These are phyloP conservation scores for Beta lomatogona DNA, from an alignment of 179 eudicot species.

Conservation along the genomic window DNA sequence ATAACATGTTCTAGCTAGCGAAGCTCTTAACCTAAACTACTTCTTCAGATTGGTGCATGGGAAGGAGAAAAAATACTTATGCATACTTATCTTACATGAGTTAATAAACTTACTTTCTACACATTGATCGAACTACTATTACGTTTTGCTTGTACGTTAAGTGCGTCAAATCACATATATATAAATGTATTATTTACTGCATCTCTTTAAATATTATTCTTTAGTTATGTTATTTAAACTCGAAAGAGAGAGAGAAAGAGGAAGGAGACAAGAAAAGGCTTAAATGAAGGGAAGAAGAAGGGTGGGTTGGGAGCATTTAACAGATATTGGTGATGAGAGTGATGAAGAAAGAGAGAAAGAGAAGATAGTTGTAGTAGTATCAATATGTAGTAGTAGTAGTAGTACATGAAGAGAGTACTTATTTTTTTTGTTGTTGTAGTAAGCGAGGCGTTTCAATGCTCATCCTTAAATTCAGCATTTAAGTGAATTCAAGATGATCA, in stretches of 20 bases:
- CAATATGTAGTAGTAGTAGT: no score
- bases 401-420: conserved; percentile 1
- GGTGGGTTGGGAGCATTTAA: conserved; percentile 47
- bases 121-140: no score
- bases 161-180: no score
- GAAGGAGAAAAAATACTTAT: no score
- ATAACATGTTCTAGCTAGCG: no score
- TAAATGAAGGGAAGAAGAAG: conserved; percentile 37
- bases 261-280: conserved; percentile 6
- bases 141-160: no score
- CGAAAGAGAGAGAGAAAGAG: background rate
- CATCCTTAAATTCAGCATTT: conserved; percentile 60
- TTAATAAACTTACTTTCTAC: no score
- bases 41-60: no score
- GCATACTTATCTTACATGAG: no score
- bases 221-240: background rate
- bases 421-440: conserved; percentile 35
- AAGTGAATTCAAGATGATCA: conserved; percentile 49
- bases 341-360: conserved; percentile 9
- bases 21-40: no score
- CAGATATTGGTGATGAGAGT: conserved; percentile 39
- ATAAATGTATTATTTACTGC: background rate
- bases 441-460: conserved; percentile 59
- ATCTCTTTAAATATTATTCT: background rate
- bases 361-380: background rate